Percentiles rank a stretch among this genome's conserved stretches.
Conservation (phyloP, 768 basidiomycete species). For the Phylloporus sp. region DNA sequence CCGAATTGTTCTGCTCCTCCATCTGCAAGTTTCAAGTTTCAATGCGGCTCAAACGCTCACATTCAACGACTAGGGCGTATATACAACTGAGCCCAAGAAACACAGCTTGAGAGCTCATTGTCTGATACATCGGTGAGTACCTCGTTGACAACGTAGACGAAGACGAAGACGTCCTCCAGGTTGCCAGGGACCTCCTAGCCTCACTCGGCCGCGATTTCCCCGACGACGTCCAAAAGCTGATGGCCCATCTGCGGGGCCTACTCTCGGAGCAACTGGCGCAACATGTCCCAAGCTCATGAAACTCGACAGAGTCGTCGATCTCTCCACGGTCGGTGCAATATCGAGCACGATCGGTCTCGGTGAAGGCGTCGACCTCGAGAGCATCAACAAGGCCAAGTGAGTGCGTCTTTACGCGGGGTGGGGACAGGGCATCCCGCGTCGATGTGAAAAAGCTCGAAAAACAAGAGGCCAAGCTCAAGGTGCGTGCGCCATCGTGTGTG, state of each 20-base stretch:
- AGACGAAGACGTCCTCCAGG: constrained; percentile 80
- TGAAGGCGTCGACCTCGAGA: constrained; percentile 86
- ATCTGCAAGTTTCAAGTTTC: too few species aligned
- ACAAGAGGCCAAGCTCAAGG: constrained; percentile 93
- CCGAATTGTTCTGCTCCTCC: too few species aligned
- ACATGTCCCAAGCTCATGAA: constrained; percentile 67
- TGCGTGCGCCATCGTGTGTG: too few species aligned
- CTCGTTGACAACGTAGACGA: constrained; percentile 86
- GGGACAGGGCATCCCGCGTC: constrained; percentile 71
- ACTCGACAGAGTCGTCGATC: constrained; percentile 83
- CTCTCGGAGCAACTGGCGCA: constrained; percentile 60
- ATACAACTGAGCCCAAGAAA: constrained; percentile 82
- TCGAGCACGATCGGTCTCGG: constrained; percentile 76
- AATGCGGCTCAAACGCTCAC: too few species aligned
- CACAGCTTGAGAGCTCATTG: constrained; percentile 82
- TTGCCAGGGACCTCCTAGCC: constrained; percentile 68
- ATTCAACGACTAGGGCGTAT: too few species aligned
- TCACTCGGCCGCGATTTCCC: constrained; percentile 66
- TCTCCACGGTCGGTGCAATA: constrained; percentile 74
- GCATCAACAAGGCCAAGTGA: constrained; percentile 92
- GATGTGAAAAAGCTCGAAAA: constrained; percentile 96
- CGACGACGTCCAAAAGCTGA: constrained; percentile 62
- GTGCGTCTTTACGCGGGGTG: constrained; percentile 23
- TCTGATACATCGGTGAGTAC: constrained; percentile 82
- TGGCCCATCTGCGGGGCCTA: constrained; percentile 57